Evolutionary conservation across 352 stramenopile species (phyloP).

Genomic region (Phytophthora meadii): DNA sequence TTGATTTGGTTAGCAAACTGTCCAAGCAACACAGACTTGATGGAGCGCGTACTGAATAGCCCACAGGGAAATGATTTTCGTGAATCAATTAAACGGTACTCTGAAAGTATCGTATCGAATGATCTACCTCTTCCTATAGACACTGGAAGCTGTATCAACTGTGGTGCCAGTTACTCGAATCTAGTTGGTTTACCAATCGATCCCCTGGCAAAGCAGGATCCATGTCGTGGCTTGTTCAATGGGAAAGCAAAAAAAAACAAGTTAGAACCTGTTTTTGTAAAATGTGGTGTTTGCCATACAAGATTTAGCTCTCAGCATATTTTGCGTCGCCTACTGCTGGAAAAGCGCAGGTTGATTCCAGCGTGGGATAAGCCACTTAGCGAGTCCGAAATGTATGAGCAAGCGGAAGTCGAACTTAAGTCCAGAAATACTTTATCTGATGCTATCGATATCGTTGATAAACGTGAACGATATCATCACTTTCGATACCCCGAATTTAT

Average conservation of each 20-base stretch:
- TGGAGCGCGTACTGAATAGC: neutral
- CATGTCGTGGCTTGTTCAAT: neutral
- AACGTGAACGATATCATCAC: too few species aligned
- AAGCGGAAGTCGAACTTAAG: neutral
- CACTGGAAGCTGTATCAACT: neutral
- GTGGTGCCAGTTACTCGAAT: neutral
- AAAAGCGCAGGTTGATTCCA: neutral
- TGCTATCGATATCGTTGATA: too few species aligned
- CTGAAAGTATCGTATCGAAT: neutral
- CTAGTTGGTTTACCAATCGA: neutral
- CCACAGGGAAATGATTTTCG: neutral
- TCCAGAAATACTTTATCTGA: too few species aligned
- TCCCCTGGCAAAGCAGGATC: neutral
- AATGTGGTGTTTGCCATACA: neutral
- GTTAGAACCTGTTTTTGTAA: neutral
- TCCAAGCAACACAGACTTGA: neutral
- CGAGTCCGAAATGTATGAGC: neutral
- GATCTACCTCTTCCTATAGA: neutral
- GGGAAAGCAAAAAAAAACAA: neutral
- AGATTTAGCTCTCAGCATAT: constrained; percentile 1
- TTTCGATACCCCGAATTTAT: too few species aligned
- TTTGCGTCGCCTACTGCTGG: neutral
- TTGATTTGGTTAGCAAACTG: neutral
- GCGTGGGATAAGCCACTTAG: neutral
- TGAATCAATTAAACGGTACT: neutral